Base-by-base conservation (phyloP, 805 yeast genomes). In the Tetrapisispora nanseiensis region DNA sequence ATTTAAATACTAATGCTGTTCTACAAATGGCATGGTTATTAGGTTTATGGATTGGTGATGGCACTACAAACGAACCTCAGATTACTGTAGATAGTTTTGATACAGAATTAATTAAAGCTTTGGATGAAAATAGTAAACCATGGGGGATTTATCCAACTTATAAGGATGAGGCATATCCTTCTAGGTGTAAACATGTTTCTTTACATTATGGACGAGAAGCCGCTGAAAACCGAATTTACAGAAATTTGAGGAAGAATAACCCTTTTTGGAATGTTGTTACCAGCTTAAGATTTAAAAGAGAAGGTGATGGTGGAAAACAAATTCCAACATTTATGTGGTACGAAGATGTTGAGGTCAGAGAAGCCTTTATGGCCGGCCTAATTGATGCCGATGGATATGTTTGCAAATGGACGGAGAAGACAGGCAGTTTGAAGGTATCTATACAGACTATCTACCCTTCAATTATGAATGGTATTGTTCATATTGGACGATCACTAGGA, bases 401-500 rank as follows among this genome's bases (percentile, higher is more conserved):
- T 15, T 41, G 47, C 31, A 46, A 47, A 29, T 46, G 48, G 22
- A 45, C 44, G 13, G 51, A 46, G 27, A 51, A 43, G 12, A 36
- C 44, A 6, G 50, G 48, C 20, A 41, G 46, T 33, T 45, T 41
- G 34, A 48, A 48, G 33, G 69, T 63, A 12, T 47, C 62, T 28
- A 54, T 68, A 27, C 54, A 55, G 30, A 67, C 70, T 6, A 46
- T 49, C 19, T 54, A 54, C 48, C 43, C 57, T 15, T 55, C 57
- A 12, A 57, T 68, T 39, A 47, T 63, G 54, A 59, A 64, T 29
- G 71, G 69, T 24, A 48, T 66, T 40, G 60, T 63, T 9, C 51
- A 54, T 37, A 46, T 69, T 32, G 67, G 70, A 19, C 67, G 74
- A 45, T 71, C 75, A 9, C 53, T 70, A 20, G 75, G 76, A 48